A percentile compares a stretch with the other conserved stretches of the same genome.
phyloP scores from a whole-genome alignment of 1,284 basidiomycete species.

The Cryptococcus deneoformans region DNA sequence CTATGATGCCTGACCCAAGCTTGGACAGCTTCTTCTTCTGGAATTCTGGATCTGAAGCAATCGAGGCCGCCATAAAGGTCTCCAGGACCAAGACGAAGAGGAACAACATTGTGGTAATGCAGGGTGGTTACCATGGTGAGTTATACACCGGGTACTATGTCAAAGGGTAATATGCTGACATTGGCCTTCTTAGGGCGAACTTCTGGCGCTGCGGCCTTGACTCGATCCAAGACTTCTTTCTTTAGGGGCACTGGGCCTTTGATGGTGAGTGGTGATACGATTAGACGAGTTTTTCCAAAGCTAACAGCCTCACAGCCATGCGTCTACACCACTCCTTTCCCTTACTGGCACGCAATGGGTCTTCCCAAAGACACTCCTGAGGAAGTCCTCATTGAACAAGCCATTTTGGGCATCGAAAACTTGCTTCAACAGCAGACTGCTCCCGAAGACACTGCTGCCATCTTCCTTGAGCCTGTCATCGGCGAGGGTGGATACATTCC shows the following conservation, averaged over 20 bases:
- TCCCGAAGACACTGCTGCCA: slow-evolving; percentile 82
- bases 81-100: slow-evolving; percentile 70
- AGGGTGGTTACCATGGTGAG: slow-evolving; percentile 76
- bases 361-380: slow-evolving; percentile 61
- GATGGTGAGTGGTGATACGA: slow-evolving; percentile 59
- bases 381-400: slow-evolving; percentile 62
- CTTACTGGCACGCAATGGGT: slow-evolving; percentile 86
- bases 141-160: not conserved
- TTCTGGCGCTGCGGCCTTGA: slow-evolving; percentile 84
- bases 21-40: slow-evolving; percentile 80
- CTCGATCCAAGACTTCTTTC: slow-evolving; percentile 82
- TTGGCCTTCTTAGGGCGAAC: slow-evolving; percentile 55
- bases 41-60: slow-evolving; percentile 61
- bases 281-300: not conserved
- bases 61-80: slow-evolving; percentile 50
- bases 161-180: not conserved
- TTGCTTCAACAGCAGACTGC: slow-evolving; percentile 78
- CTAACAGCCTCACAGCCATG: slow-evolving; percentile 61
- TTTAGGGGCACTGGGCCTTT: slow-evolving; percentile 72
- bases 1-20: slow-evolving; percentile 37
- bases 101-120: slow-evolving; percentile 88
- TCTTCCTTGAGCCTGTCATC: slow-evolving; percentile 85
- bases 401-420: slow-evolving; percentile 77
- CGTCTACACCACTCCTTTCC: slow-evolving; percentile 75
- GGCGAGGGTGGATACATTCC: slow-evolving; percentile 93